Base-by-base conservation (phyloP, 2,329 filamentous ascomycete species). In the Pyricularia sp. region DNA sequence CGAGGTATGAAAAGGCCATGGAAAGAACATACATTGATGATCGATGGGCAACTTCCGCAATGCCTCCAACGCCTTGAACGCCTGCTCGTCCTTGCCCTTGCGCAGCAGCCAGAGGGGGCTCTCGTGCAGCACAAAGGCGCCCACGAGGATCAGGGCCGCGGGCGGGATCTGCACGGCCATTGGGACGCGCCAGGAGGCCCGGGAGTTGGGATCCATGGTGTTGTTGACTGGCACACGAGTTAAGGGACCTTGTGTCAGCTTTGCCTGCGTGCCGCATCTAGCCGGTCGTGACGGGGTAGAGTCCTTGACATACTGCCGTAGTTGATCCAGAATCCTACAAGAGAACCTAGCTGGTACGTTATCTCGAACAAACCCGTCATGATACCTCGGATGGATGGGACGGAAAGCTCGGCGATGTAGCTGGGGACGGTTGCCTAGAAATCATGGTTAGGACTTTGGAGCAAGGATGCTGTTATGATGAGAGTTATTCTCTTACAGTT, bases 341-440 rank as follows among this genome's bases (percentile, higher is more conserved):
- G 71, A 0, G 77, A 76, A 1, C 85, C 85, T 6, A 84, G 81
- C 71, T 87, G 85, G 70, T 86, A 86, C 0, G 84, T 81, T 10
- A 87, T 78, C 70, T 82, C 80, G 72, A 81, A 85, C 31, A 86
- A 75, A 17, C 85, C 85, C 7, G 85, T 85, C 3, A 87, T 81
- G 30, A 86, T 79, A 72, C 87, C 87, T 72, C 88, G 82, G 68
- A 84, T 86, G 2, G 83, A 83, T 0, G 86, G 82, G 72, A 86
- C 81, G 0, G 87, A 86, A 68, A 86, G 83, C 74, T 90, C 88
- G 11, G 87, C 85, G 69, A 89, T 87, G 74, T 90, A 90, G 42
- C 87, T 83, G 3, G 87, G 88, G 2, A 90, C 85, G 6, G 84
- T 85, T 73, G 85, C 86, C 10, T 50, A n/a, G 5, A 50, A 5